Evolutionary conservation across 2,329 filamentous ascomycete genomes (phyloP).

Genomic region (Paramyrothecium sp.): DNA sequence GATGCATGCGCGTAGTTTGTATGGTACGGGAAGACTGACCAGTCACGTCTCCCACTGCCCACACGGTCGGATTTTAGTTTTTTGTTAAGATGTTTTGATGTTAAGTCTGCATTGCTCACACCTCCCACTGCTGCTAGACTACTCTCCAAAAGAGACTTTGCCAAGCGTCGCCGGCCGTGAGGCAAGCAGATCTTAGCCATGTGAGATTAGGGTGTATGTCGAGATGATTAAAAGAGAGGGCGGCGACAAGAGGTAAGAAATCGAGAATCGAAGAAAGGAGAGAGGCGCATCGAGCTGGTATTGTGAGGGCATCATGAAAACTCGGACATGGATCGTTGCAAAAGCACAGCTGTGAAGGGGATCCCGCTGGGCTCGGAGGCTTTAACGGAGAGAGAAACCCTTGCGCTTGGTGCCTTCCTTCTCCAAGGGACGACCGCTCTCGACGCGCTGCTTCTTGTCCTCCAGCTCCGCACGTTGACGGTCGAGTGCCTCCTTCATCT

Average conservation of each 20-base stretch:
- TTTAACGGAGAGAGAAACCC: constrained; percentile 97
- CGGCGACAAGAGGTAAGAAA: constrained; percentile 29
- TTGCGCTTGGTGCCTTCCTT: constrained; percentile 94
- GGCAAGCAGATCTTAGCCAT: constrained; percentile 31
- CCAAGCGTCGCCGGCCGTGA: constrained; percentile 13
- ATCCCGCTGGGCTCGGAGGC: constrained; percentile 16
- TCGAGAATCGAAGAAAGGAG: constrained; percentile 42
- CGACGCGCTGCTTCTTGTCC: constrained; percentile 95
- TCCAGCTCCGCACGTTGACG: constrained; percentile 92
- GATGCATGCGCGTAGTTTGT: too few relatives aligned
- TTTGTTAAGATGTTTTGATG: constrained; percentile 9
- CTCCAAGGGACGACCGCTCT: constrained; percentile 93
- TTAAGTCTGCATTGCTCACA: constrained; percentile 24
- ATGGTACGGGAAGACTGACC: background rate
- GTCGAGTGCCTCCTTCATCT: constrained; percentile 99
- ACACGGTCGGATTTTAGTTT: constrained; percentile 3
- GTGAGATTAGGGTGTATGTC: constrained; percentile 32
- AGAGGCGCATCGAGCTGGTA: constrained; percentile 56
- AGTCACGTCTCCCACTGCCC: background rate
- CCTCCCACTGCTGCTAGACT: constrained; percentile 28
- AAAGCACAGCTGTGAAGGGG: constrained; percentile 17
- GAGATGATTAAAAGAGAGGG: constrained; percentile 39
- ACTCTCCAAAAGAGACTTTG: constrained; percentile 33
- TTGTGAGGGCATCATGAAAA: constrained; percentile 59
- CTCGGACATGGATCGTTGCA: constrained; percentile 54